These are phyloP conservation scores for Ehretia macrophylla DNA, from an alignment of 257 asterid species.

Conservation along the genomic window DNA sequence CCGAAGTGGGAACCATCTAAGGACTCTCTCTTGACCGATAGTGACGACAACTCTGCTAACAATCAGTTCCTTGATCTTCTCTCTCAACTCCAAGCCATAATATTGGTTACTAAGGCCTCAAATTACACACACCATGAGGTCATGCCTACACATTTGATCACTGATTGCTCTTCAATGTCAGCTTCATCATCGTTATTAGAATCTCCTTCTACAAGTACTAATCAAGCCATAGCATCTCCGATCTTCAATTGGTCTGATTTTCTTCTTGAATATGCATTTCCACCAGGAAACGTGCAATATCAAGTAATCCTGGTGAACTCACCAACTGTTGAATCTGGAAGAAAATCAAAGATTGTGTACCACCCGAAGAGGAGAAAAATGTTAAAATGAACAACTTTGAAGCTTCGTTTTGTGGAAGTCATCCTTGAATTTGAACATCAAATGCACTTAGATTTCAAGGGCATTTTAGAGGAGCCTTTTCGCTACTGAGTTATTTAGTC, in stretches of 20 bases:
- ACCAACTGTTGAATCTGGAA: constrained; percentile 12
- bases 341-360: constrained; percentile 10
- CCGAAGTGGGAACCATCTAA: constrained; percentile 13
- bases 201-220: constrained; percentile 19
- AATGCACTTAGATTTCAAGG: constrained; percentile 49
- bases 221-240: constrained; percentile 29
- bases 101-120: constrained; percentile 42
- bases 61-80: constrained; percentile 38
- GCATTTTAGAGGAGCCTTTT: constrained; percentile 56
- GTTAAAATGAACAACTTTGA: constrained; percentile 15
- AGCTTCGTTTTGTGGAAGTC: constrained; percentile 56
- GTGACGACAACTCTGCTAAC: background rate
- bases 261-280: constrained; percentile 58
- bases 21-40: constrained; percentile 13
- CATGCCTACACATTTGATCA: constrained; percentile 7
- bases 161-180: constrained; percentile 25
- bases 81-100: constrained; percentile 66
- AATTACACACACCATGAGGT: constrained; percentile 10
- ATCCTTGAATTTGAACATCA: constrained; percentile 70
- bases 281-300: constrained; percentile 12
- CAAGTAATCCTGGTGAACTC: constrained; percentile 16
- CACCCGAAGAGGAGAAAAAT: constrained; percentile 9
- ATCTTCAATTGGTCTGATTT: constrained; percentile 76
- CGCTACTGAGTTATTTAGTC: constrained; percentile 11
- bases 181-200: constrained; percentile 22